Base-by-base conservation (phyloP, 1,284 basidiomycete genomes). In the Cryptococcus sp. region DNA sequence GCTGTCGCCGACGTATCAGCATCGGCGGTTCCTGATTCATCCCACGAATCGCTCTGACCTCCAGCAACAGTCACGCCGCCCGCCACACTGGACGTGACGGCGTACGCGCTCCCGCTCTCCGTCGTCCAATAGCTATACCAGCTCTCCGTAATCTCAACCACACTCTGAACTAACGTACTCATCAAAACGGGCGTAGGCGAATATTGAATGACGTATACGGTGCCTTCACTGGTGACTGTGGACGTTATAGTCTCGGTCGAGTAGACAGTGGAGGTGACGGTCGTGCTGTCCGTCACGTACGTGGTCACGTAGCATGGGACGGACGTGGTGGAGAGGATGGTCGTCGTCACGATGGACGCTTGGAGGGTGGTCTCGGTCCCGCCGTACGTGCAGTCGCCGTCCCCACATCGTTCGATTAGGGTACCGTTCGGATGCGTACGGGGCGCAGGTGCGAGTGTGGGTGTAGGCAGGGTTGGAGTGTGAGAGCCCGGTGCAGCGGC, bases 261-360 rank as follows among this genome's bases (percentile, higher is more conserved):
- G 57, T 74, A 74, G n/a, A 69, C 50, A 7, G 72, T 72, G 19
- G 54, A 51, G 3, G 65, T 67, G 19, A 56, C 56, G 6, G 71
- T 73, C 17, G 59, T 56, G 11, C 60, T 62, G 49, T 70, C 51
- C 17, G 70, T 74, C 25, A 70, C 51, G 50, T 61, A 68, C 13
- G 66, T 68, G n/a, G 71, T 72, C 25, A 67, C 64, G 48, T 70
- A 70, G 45, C 72, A 74, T 13, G 72, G 72, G 23, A 74, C 69
- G 22, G 65, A 64, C 16, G 72, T 74, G 16, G 68, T 66, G 23
- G 51, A 57, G 15, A 70, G 25, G 38, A 74, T 69, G 20, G 72
- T 74, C 8, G 66, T 62, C 11, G 72, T 74, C 53, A 74, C 67
- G 7, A 59, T 54, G 7, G 54, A 41, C 0, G 72, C 70, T 46